phyloP scores from a whole-genome alignment of 495 filamentous ascomycete genomes.

The Endocarpon pusillum region DNA sequence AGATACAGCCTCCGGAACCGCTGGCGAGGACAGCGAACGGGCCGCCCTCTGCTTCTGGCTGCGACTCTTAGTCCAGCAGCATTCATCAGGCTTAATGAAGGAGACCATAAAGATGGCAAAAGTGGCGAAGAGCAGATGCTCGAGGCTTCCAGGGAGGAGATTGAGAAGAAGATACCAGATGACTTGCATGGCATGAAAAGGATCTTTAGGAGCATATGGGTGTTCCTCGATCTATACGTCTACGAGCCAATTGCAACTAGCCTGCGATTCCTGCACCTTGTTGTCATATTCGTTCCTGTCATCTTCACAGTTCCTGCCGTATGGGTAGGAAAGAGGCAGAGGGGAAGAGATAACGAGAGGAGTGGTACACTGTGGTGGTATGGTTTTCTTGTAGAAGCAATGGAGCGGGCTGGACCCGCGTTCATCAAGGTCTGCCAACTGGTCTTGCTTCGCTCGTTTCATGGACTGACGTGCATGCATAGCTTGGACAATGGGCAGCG shows the following conservation, averaged over 20 bases:
- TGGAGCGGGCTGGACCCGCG: constrained; percentile 89
- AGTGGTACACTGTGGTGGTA: constrained; percentile 91
- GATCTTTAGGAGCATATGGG: constrained; percentile 32
- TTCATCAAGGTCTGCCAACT: constrained; percentile 72
- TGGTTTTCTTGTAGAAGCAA: constrained; percentile 63
- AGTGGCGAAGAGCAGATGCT: constrained; percentile 78
- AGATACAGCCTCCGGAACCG: not conserved
- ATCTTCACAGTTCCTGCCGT: constrained; percentile 61
- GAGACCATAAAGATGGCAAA: constrained; percentile 41
- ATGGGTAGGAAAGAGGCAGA: constrained; percentile 50
- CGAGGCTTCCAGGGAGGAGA: constrained; percentile 57
- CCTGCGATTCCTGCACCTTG: constrained; percentile 65
- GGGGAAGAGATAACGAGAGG: constrained; percentile 48
- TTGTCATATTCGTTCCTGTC: constrained; percentile 81
- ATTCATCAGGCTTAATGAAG: constrained; percentile 57
- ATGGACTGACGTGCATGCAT: constrained; percentile 4
- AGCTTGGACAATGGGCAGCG: constrained; percentile 98
- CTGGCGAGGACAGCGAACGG: not conserved
- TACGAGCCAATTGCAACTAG: constrained; percentile 82
- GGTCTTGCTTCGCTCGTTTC: not conserved
- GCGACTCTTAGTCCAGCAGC: constrained; percentile 42
- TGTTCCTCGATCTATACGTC: constrained; percentile 54
- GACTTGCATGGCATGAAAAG: constrained; percentile 38
- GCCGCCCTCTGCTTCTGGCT: constrained; percentile 22
- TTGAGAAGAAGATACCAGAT: constrained; percentile 45